Evolutionary conservation across 2,329 filamentous ascomycete genomes (phyloP).

Genomic region (Diatrype stigma): DNA sequence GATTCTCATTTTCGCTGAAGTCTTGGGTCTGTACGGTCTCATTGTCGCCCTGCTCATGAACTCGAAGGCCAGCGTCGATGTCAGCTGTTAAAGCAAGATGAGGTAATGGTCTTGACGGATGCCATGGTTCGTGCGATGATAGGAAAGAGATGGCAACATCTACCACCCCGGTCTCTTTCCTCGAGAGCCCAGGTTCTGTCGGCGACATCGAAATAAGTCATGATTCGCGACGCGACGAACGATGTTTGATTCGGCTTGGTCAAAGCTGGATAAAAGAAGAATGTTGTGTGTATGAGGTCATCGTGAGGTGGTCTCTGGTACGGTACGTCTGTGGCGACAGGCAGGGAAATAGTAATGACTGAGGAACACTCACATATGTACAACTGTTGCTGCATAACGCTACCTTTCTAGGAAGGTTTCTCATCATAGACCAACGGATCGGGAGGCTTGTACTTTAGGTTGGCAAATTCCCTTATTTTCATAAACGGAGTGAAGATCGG

Average conservation of each 20-base stretch:
- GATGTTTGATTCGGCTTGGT: neutral
- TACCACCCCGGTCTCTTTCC: neutral
- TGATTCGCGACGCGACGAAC: neutral
- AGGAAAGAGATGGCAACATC: neutral
- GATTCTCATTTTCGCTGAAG: slow-evolving; percentile 99
- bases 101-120: neutral
- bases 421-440: slow-evolving; percentile 28
- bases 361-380: slow-evolving; percentile 25
- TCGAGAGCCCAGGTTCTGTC: neutral
- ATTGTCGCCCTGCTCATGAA: slow-evolving; percentile 99
- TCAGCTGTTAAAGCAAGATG: slow-evolving; percentile 50
- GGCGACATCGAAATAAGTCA: neutral
- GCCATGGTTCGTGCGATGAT: neutral
- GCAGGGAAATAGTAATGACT: slow-evolving; percentile 21
- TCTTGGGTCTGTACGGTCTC: slow-evolving; percentile 97
- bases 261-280: slow-evolving; percentile 1
- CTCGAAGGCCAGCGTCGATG: slow-evolving; percentile 74
- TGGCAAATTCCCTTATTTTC: slow-evolving; percentile 19
- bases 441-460: slow-evolving; percentile 29
- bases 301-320: slow-evolving; percentile 12
- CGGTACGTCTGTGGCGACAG: slow-evolving; percentile 11
- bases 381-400: slow-evolving; percentile 26
- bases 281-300: slow-evolving; percentile 9
- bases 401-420: slow-evolving; percentile 24
- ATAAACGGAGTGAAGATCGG: neutral